Percentiles rank a stretch among this genome's conserved stretches.
phyloP scores from a whole-genome alignment of 75 land plant genomes.

The Pinus taeda region DNA sequence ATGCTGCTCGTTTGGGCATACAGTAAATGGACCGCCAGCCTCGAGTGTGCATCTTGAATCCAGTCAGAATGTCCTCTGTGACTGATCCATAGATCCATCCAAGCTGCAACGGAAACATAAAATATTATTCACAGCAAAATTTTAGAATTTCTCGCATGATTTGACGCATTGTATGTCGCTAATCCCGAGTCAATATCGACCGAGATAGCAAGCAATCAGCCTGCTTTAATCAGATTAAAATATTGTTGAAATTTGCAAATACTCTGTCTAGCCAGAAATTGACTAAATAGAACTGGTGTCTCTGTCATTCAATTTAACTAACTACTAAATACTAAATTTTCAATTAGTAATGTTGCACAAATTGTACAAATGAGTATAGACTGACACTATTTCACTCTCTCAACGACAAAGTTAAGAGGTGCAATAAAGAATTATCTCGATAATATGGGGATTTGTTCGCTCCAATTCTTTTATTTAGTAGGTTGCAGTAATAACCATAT shows the following conservation, averaged over 20 bases:
- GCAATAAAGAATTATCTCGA: too few relatives aligned
- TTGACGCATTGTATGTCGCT: background rate
- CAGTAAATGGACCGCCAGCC: conserved; percentile 91
- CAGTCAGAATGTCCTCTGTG: conserved; percentile 84
- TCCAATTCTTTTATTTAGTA: too few relatives aligned
- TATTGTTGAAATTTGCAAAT: background rate
- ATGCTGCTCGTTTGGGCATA: conserved; percentile 80
- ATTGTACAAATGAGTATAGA: too few relatives aligned
- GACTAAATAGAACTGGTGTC: background rate
- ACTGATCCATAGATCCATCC: conserved; percentile 93
- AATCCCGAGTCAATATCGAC: background rate
- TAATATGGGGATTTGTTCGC: too few relatives aligned
- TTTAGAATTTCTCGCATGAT: background rate
- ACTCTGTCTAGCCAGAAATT: background rate
- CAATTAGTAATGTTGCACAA: too few relatives aligned
- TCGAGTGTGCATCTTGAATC: conserved; percentile 84
- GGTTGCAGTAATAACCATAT: too few relatives aligned
- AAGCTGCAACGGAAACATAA: conserved; percentile 34
- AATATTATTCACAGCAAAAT: background rate
- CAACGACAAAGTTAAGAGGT: too few relatives aligned
- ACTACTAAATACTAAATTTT: too few relatives aligned
- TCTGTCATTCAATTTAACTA: too few relatives aligned
- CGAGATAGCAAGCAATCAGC: background rate
- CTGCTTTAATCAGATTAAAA: background rate
- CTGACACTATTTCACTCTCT: too few relatives aligned